Evolutionary conservation across 352 stramenopile genomes (phyloP).

Genomic region (Pythium rishiriense): DNA sequence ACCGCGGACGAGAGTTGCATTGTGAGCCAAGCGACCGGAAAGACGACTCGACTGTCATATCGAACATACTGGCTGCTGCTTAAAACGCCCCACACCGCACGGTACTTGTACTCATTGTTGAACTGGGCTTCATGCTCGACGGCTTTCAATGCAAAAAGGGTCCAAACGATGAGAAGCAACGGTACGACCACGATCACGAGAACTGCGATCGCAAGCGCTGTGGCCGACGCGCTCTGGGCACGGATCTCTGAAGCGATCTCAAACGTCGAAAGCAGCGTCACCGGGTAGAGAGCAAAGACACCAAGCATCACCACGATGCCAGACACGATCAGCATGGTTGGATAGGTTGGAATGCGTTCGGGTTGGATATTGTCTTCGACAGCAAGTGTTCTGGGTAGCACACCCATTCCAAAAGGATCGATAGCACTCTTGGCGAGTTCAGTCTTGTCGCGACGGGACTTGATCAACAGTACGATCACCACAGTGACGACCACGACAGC

Average conservation of each 20-base stretch:
- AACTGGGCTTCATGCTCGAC: conserved; percentile 5
- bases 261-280: conserved; percentile 23
- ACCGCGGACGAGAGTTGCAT: conserved; percentile 33
- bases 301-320: conserved; percentile 7
- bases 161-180: background rate
- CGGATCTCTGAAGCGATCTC: conserved; percentile 25
- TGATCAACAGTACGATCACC: conserved; percentile 5
- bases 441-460: background rate
- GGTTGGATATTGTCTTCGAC: background rate
- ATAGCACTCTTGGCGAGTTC: background rate
- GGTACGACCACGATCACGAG: background rate
- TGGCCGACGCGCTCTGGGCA: background rate
- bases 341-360: background rate
- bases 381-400: background rate
- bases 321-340: background rate
- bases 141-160: background rate
- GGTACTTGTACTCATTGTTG: conserved; percentile 4
- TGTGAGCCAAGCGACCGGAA: conserved; percentile 6
- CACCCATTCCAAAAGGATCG: background rate
- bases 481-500: conserved; percentile 15
- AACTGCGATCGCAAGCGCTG: conserved; percentile 9
- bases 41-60: background rate
- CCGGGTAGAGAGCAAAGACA: conserved; percentile 21
- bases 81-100: conserved; percentile 1
- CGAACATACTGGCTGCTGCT: conserved; percentile 9